Evolutionary conservation across 495 filamentous ascomycete genomes (phyloP), one percentile per base, ranked within the genome.

Genomic region (Aspergillus diversus): DNA sequence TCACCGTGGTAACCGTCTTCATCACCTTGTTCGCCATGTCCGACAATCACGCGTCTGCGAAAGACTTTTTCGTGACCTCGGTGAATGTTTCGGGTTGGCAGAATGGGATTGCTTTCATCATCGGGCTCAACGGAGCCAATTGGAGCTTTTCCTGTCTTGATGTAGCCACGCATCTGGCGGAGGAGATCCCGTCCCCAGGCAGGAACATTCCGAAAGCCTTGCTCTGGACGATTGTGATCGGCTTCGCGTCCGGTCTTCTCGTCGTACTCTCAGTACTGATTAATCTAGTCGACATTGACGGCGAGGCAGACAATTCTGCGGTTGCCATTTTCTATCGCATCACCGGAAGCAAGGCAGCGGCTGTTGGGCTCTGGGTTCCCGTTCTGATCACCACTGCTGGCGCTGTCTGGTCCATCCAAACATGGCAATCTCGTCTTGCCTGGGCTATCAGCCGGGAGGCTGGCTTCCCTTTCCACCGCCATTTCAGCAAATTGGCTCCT

Each of bases 1-100:
- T 15, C 9, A 43, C 39, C 8, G 39, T 43, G 9, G 39, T 43
- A 1, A 15, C 39, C 9, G 39, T 43, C 39, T 43, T 43, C 39
- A 43, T 43, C 39, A 43, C 39, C 39, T 15, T 43, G 39, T 43
- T 43, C 39, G 39, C 39, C 39, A 43, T 43, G 39, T 43, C 39
- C 39, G 39, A 43, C 15, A 43, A 43, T 15, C 39, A 43, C 15
- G 15, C 15, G 39, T 43, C 39, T 9, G 39, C 39, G 9, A 43
- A 77, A 71, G 59, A 79, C 8, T 43, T 89, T 50, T 89, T 89
- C 63, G 80, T 80, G 5, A 82, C 76, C 57, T 89, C 86, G 66
- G 77, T 83, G 69, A 89, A 89, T 66, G 79, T 82, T 56, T 88
- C 86, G 2, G 86, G 87, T 13, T 89, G 86, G 87, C 63, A 71